A percentile compares a stretch with the other conserved stretches of the same genome.
These are phyloP conservation scores for Colletotrichum sp. DNA, from an alignment of 2,329 filamentous ascomycete species.

Conservation along the genomic window DNA sequence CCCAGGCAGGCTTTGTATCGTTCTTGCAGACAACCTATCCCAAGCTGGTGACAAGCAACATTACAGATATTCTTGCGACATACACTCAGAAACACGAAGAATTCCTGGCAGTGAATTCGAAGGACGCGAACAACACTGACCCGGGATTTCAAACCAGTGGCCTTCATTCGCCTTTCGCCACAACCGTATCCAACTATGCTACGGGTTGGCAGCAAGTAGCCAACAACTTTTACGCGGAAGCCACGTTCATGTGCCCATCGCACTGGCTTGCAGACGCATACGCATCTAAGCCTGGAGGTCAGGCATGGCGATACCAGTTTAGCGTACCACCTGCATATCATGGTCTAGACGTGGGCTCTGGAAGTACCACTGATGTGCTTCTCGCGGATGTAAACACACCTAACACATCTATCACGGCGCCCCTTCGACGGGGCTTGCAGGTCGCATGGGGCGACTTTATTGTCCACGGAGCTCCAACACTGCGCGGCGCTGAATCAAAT, in stretches of 20 bases:
- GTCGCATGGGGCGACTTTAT: constrained; percentile 10
- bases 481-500: neutral
- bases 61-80: neutral
- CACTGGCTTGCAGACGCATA: constrained; percentile 12
- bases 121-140: constrained; percentile 8
- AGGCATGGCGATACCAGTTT: constrained; percentile 7
- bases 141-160: constrained; percentile 1
- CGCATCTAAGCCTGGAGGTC: neutral
- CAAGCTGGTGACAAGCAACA: neutral
- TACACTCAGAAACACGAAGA: neutral
- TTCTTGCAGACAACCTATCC: neutral
- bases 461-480: neutral
- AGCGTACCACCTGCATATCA: constrained; percentile 5
- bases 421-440: neutral
- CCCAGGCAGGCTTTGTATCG: neutral
- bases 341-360: neutral
- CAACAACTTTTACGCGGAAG: constrained; percentile 12
- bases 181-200: constrained; percentile 4
- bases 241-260: neutral
- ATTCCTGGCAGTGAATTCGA: neutral
- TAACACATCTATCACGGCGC: neutral
- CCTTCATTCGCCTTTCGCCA: neutral
- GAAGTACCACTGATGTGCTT: neutral
- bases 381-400: neutral
- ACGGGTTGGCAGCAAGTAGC: constrained; percentile 13